Base-by-base conservation (phyloP, 192 early-diverging fungal genomes). In the Phycomyces blakesleeanus region DNA sequence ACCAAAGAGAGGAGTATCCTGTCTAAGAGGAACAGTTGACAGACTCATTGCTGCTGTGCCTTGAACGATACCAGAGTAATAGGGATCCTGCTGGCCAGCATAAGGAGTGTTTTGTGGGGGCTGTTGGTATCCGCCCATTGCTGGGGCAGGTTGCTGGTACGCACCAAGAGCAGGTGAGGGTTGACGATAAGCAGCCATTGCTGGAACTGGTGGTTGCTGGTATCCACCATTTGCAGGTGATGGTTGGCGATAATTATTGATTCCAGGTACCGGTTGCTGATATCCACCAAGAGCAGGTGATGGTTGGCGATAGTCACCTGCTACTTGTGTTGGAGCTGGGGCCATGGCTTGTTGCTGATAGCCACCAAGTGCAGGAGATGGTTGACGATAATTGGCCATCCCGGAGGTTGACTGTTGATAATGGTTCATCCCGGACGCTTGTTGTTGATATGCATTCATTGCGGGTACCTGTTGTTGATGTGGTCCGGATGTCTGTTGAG, bases 291-390 rank as follows among this genome's bases (percentile, higher is more conserved):
- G 29, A 34, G 29, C 29, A 34, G 29, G 29, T 34, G 29, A 34
- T 2, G 29, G 29, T 34, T 34, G 29, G 29, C 29, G 29, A 34
- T 34, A 34, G 29, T 34, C n/a, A n/a, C n/a, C n/a, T n/a, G n/a
- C n/a, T n/a, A n/a, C n/a, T n/a, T n/a, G n/a, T 34, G 29, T 34
- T 34, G 3, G 7, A 5, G 2, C 29, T 7, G 29, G 29, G 29
- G 7, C 29, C 29, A n/a, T n/a, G n/a, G n/a, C n/a, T 34, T 2
- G 29, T 7, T 77, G 71, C 65, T 93, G 93, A 71, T 97, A 91
- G 21, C 67, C 68, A 49, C 85, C 83, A 54, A 92, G 90, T 50
- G 91, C 93, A n/a, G 80, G 74, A 11, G 90, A 76, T 9, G 93
- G 93, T 24, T 85, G 14, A 93, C 92, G 66, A 95, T 88, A 63